These are phyloP conservation scores for Bassia scoparia DNA, from an alignment of 148 eudicot genomes.

Conservation along the genomic window DNA sequence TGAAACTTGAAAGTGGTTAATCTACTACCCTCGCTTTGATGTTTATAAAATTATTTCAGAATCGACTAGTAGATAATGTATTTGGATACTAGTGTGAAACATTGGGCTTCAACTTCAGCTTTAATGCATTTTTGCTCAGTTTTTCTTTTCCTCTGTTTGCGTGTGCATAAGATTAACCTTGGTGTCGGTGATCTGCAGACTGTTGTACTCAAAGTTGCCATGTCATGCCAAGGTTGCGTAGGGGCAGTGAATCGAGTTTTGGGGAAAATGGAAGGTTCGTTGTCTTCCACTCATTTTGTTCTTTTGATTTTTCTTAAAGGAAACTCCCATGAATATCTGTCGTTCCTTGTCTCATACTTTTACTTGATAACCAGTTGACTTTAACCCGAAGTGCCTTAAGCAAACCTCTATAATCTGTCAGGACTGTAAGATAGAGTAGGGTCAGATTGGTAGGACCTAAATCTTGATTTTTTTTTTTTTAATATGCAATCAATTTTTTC, in stretches of 20 bases:
- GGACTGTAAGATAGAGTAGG: not conserved
- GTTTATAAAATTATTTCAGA: not conserved
- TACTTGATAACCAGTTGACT: not conserved
- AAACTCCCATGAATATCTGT: not conserved
- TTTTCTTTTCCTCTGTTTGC: not conserved
- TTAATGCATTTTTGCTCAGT: not conserved
- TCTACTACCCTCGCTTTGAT: not conserved
- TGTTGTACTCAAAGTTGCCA: slow-evolving; percentile 79
- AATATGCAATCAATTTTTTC: no score
- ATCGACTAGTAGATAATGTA: not conserved
- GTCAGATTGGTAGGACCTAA: not conserved
- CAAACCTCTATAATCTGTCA: not conserved
- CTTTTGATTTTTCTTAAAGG: slow-evolving; percentile 1
- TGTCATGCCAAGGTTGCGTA: slow-evolving; percentile 86
- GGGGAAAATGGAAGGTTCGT: slow-evolving; percentile 85
- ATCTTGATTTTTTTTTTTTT: not conserved
- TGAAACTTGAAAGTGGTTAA: not conserved
- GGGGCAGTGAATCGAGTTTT: slow-evolving; percentile 87
- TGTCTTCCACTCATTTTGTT: not conserved
- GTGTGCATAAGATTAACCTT: not conserved
- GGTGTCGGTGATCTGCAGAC: slow-evolving; percentile 47
- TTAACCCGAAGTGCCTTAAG: not conserved
- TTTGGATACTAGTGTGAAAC: not conserved
- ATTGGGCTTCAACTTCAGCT: not conserved
- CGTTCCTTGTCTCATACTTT: not conserved